Base-by-base conservation (phyloP, 192 early-diverging fungal species). In the Glomus cerebriforme region DNA sequence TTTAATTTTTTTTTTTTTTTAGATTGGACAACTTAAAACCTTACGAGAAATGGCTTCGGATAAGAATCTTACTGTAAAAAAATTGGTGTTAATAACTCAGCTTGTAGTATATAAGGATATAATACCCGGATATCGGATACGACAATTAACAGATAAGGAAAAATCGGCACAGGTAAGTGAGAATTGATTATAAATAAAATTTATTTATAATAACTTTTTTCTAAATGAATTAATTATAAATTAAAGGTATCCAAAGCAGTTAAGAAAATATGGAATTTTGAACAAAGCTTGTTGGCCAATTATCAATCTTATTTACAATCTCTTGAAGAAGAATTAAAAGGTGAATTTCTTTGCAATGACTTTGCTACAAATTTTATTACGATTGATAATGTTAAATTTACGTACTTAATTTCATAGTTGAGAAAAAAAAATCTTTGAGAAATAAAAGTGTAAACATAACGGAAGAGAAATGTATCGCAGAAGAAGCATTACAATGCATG, bases 71-170 rank as follows among this genome's bases (percentile, higher is more conserved):
- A 86, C 86, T 13, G 88, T 97, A 59, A 88, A 89, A 73, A 92
- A 93, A 64, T 80, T 99, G 43, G 92, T 91, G 0, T 81, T 97
- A 32, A 81, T 98, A 66, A 95, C 96, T 12, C 95, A 96, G 83
- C 86, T 98, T 37, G 95, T 94, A 0, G 94, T 99, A 5, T 99
- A 93, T 87, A 92, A 95, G 76, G 97, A 99, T 81, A 94, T 99
- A 82, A 88, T 98, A 45, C 97, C 97, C 3, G 95, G 93, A 83
- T 99, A 99, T 86, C 91, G 95, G 27, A 98, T 99, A 72, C 92
- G 96, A 43, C 87, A 93, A 47, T 85, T 96, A 77, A 92, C 95
- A 0, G 96, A 93, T 34, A 89, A 89, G 80, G 97, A 99, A 83
- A 87, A 92, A 84, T 75, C 82, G 43, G 85, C 82, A 12, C 86